Evolutionary conservation across 1,284 basidiomycete species (phyloP).

Genomic region (Microbotryum lychnidis-dioicae): DNA sequence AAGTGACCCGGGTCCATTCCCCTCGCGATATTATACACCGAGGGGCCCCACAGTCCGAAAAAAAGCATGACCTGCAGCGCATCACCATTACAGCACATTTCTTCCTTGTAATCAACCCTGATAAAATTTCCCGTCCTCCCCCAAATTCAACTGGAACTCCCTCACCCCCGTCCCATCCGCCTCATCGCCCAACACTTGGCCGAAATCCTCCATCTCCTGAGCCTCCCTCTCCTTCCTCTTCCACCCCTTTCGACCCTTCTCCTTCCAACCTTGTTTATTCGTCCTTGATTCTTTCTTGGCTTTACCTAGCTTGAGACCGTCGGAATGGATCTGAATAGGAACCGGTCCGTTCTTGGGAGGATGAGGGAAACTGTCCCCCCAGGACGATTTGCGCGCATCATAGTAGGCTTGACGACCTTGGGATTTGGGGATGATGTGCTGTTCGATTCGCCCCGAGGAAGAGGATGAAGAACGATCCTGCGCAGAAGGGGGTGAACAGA

Average conservation of each 20-base stretch:
- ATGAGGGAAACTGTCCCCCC: slow-evolving; percentile 95
- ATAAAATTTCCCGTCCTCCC: slow-evolving; percentile 8
- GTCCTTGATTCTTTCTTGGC: slow-evolving; percentile 3
- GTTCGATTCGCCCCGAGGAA: slow-evolving; percentile 68
- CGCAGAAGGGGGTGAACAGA: slow-evolving; percentile 62
- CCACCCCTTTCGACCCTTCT: slow-evolving; percentile 10
- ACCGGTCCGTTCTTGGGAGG: slow-evolving; percentile 19
- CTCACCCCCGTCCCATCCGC: neutral
- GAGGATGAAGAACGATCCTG: neutral
- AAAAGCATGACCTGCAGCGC: neutral
- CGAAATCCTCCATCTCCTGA: neutral
- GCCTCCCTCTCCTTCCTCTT: slow-evolving; percentile 9
- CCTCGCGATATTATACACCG: no score
- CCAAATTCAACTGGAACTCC: slow-evolving; percentile 9
- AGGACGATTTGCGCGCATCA: slow-evolving; percentile 82
- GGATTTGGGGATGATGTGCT: slow-evolving; percentile 80
- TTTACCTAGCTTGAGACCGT: slow-evolving; percentile 23
- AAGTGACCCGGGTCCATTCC: no score
- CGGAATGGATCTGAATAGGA: neutral
- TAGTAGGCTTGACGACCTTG: slow-evolving; percentile 91
- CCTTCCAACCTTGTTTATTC: slow-evolving; percentile 10
- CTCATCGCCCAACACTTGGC: slow-evolving; percentile 1
- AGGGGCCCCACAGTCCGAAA: no score
- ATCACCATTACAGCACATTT: neutral
- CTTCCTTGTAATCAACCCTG: neutral